phyloP scores from a whole-genome alignment of 441 rosid genomes.

The Cnidoscolus chayamansa region DNA sequence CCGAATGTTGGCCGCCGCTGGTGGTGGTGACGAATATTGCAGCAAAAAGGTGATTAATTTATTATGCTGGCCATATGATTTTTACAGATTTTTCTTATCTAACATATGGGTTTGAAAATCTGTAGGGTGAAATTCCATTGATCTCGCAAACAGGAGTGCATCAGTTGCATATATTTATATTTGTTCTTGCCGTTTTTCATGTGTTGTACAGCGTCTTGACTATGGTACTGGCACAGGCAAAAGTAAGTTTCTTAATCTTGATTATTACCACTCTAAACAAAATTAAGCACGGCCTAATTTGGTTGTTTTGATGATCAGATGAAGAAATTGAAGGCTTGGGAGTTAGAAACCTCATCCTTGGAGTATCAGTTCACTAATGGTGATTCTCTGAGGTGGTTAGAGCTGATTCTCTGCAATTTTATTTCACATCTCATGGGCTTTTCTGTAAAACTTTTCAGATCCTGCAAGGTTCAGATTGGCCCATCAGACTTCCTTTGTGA shows the following conservation, averaged over 20 bases:
- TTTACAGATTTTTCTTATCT: not conserved
- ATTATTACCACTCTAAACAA: not conserved
- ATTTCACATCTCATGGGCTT: not conserved
- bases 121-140: constrained; percentile 43
- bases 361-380: constrained; percentile 54
- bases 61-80: not conserved
- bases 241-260: constrained; percentile 30
- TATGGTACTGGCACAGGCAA: constrained; percentile 48
- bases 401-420: too few species aligned
- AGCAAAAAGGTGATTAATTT: constrained; percentile 19
- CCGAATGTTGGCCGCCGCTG: constrained; percentile 41
- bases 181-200: constrained; percentile 57
- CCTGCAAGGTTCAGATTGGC: constrained; percentile 52
- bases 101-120: too few species aligned
- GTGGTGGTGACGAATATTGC: constrained; percentile 33
- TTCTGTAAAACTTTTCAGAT: constrained; percentile 25
- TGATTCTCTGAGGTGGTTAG: not conserved
- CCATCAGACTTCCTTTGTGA: constrained; percentile 58
- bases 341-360: constrained; percentile 47
- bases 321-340: constrained; percentile 61
- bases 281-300: not conserved
- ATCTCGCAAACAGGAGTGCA: constrained; percentile 52
- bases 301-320: constrained; percentile 29
- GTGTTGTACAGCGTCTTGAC: constrained; percentile 51
- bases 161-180: constrained; percentile 61